Evolutionary conservation across 2,329 filamentous ascomycete species (phyloP).

Genomic region (Diaporthe ampelina): DNA sequence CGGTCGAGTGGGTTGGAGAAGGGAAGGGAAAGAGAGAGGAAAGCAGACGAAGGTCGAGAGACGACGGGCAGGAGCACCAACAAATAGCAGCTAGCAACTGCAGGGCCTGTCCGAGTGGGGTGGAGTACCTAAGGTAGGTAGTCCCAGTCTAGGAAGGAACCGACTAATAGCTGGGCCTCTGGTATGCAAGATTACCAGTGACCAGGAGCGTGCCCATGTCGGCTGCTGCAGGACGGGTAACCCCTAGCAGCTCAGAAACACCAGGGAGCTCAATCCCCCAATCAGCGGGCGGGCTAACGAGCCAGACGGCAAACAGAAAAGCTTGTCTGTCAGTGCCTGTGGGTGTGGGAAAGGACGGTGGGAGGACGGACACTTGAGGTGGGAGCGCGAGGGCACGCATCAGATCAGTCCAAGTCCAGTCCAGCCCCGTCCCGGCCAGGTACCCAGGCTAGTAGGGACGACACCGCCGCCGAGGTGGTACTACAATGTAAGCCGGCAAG

Average conservation of each 20-base stretch:
- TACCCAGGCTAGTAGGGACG: slow-evolving; percentile 3
- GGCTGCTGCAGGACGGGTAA: not conserved
- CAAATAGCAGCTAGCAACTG: slow-evolving; percentile 38
- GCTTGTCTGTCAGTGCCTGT: slow-evolving; percentile 35
- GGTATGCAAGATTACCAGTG: slow-evolving; percentile 35
- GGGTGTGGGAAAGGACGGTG: not conserved
- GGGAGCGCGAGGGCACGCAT: slow-evolving; percentile 17
- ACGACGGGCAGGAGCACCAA: slow-evolving; percentile 38
- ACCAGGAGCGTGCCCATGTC: not conserved
- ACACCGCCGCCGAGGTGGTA: slow-evolving; percentile 19
- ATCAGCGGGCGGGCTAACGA: slow-evolving; percentile 33
- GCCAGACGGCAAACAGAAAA: slow-evolving; percentile 31
- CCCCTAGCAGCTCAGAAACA: slow-evolving; percentile 11
- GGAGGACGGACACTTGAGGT: not conserved
- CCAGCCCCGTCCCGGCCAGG: not conserved
- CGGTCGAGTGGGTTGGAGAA: slow-evolving; percentile 41
- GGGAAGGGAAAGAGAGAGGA: slow-evolving; percentile 18
- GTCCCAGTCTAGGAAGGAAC: slow-evolving; percentile 17
- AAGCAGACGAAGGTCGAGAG: slow-evolving; percentile 17
- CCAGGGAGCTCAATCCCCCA: slow-evolving; percentile 3
- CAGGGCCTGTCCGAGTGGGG: not conserved
- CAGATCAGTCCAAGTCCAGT: slow-evolving; percentile 7
- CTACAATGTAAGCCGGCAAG: not conserved
- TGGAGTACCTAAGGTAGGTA: not conserved
- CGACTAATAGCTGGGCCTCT: slow-evolving; percentile 22